Evolutionary conservation across 1,284 basidiomycete species (phyloP).

Genomic region (Ganoderma meredithae): DNA sequence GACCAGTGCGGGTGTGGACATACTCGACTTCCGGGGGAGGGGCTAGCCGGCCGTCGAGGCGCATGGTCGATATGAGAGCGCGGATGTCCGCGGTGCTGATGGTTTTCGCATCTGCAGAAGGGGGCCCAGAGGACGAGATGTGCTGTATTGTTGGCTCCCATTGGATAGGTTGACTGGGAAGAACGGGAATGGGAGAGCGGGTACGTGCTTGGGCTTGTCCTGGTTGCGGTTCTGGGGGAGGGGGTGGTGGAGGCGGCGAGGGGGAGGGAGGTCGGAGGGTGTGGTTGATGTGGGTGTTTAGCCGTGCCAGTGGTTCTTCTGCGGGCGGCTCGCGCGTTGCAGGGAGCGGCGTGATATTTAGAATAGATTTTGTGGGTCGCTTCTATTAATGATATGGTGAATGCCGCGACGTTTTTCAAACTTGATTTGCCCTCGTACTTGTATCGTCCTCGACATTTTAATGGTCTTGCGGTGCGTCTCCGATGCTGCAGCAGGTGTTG

Average conservation of each 20-base stretch:
- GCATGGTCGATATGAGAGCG: slow-evolving; percentile 23
- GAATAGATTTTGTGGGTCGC: background rate
- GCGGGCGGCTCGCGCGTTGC: background rate
- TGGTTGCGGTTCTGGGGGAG: background rate
- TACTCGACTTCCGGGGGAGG: slow-evolving; percentile 26
- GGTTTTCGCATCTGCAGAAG: background rate
- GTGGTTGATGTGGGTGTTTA: background rate
- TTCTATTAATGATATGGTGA: background rate
- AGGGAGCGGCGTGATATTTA: background rate
- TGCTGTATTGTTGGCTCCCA: slow-evolving; percentile 1
- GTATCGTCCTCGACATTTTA: background rate
- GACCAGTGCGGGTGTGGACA: background rate
- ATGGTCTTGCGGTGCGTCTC: background rate
- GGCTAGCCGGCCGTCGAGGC: slow-evolving; percentile 20
- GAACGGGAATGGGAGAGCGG: background rate
- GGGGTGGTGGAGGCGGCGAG: background rate
- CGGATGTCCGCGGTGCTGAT: slow-evolving; percentile 14
- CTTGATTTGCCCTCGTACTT: background rate
- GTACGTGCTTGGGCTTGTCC: background rate
- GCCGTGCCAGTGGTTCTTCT: background rate
- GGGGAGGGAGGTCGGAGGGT: background rate
- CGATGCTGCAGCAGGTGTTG: background rate
- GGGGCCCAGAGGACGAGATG: background rate
- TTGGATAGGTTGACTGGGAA: background rate
- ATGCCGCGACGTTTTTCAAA: too few relatives aligned